Evolutionary conservation across 2,329 filamentous ascomycete species (phyloP).

Genomic region (Akanthomyces dipterigenus): DNA sequence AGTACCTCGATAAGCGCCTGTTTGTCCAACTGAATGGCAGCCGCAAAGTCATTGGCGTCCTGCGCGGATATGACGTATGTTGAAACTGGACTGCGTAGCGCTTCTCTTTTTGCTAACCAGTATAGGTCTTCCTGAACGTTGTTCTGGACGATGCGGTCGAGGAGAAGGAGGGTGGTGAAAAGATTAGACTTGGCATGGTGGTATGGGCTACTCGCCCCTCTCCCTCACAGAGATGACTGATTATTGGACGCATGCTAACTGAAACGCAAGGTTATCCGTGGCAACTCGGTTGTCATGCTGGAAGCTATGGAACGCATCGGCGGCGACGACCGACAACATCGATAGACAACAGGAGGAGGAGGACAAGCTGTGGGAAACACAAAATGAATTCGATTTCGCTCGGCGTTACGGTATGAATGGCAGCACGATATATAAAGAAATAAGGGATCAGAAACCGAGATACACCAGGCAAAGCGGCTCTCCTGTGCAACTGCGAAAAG

Average conservation of each 20-base stretch:
- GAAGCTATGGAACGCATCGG: conserved; percentile 70
- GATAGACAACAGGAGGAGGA: conserved; percentile 13
- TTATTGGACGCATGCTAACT: background rate
- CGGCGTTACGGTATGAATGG: conserved; percentile 28
- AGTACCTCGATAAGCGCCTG: conserved; percentile 99
- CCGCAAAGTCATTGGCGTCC: conserved; percentile 89
- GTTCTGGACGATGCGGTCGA: conserved; percentile 95
- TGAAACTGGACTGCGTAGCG: background rate
- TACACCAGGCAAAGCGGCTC: background rate
- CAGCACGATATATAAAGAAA: conserved; percentile 14
- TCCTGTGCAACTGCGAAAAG: background rate
- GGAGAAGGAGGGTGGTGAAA: conserved; percentile 87
- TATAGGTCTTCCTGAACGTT: conserved; percentile 93
- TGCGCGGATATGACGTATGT: conserved; percentile 88
- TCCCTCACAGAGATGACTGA: background rate
- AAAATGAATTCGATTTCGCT: conserved; percentile 21
- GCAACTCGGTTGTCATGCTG: conserved; percentile 97
- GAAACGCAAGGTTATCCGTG: conserved; percentile 69
- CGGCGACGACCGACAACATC: conserved; percentile 46
- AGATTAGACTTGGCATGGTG: conserved; percentile 85
- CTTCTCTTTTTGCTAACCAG: background rate
- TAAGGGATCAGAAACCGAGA: conserved; percentile 17
- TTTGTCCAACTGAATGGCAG: conserved; percentile 98
- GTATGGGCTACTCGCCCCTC: conserved; percentile 44
- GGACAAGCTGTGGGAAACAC: conserved; percentile 11